phyloP scores from a whole-genome alignment of 2,329 filamentous ascomycete genomes.

The Trichoderma cornu-damae region DNA sequence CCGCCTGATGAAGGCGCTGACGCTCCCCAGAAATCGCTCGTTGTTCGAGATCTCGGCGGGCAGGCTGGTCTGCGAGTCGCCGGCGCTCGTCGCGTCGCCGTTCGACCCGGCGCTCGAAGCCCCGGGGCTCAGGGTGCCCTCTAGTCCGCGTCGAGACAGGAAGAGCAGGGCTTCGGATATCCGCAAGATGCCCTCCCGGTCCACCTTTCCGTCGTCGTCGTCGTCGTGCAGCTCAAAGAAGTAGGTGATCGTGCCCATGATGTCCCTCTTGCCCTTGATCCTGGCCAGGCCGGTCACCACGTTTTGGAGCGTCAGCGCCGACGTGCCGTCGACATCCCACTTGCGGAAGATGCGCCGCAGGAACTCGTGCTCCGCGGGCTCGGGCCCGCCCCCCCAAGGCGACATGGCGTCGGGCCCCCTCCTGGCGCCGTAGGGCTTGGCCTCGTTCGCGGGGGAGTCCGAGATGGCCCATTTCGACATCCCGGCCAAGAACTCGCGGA shows the following conservation, averaged over 20 bases:
- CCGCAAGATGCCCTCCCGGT: slow-evolving; percentile 87
- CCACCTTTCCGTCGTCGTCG: slow-evolving; percentile 81
- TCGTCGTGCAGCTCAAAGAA: slow-evolving; percentile 98
- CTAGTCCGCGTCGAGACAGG: slow-evolving; percentile 80
- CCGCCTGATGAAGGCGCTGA: slow-evolving; percentile 89
- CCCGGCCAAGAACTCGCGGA: slow-evolving; percentile 85
- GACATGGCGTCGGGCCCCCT: slow-evolving; percentile 42
- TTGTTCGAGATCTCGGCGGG: slow-evolving; percentile 60
- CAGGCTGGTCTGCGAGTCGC: slow-evolving; percentile 36
- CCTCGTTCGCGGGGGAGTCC: slow-evolving; percentile 66
- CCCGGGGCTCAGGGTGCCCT: slow-evolving; percentile 65
- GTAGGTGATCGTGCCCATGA: slow-evolving; percentile 96
- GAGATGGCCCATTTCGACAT: slow-evolving; percentile 91
- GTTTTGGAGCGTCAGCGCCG: slow-evolving; percentile 80
- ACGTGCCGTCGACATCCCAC: slow-evolving; percentile 77
- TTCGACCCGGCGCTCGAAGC: slow-evolving; percentile 52
- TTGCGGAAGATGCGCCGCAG: slow-evolving; percentile 79
- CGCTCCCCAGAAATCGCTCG: slow-evolving; percentile 84
- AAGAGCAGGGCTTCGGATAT: slow-evolving; percentile 95
- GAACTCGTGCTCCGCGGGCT: slow-evolving; percentile 91
- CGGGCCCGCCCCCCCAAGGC: slow-evolving; percentile 53
- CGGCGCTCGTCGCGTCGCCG: slow-evolving; percentile 29
- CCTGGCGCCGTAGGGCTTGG: slow-evolving; percentile 56
- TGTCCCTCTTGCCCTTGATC: slow-evolving; percentile 89
- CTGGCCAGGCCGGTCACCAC: slow-evolving; percentile 86